Conservation (phyloP, 306 rosid genomes). For the Castanea mollissima region DNA sequence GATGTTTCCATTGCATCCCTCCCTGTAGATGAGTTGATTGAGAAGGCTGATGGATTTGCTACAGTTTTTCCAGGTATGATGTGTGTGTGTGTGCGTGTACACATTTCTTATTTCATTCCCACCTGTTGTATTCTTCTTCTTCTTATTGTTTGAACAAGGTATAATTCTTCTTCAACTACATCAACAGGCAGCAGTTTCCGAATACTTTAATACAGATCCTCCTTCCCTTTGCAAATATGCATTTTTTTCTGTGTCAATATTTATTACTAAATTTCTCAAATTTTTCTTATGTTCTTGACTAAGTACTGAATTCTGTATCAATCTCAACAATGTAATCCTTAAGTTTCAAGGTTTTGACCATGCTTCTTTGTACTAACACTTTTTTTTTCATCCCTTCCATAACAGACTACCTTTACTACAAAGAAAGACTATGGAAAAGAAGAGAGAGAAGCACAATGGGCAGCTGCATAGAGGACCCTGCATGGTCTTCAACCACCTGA, state of each 20-base stretch:
- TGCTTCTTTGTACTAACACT: slow-evolving; percentile 19
- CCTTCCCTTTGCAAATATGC: neutral
- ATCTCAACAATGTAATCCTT: neutral
- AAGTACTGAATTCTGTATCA: neutral
- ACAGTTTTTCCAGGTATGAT: slow-evolving; percentile 90
- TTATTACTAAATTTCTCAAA: slow-evolving; percentile 9
- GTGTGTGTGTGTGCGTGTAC: neutral
- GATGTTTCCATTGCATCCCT: slow-evolving; percentile 66
- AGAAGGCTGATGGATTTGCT: slow-evolving; percentile 98
- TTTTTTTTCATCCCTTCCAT: slow-evolving; percentile 10
- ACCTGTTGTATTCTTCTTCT: neutral
- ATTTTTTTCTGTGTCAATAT: neutral
- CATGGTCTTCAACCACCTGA: slow-evolving; percentile 99
- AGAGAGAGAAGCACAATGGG: slow-evolving; percentile 99
- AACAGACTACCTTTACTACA: slow-evolving; percentile 95
- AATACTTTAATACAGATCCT: neutral
- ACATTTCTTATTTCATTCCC: neutral
- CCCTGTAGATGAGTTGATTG: slow-evolving; percentile 97
- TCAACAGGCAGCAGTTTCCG: neutral
- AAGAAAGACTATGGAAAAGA: slow-evolving; percentile 98
- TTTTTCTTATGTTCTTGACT: neutral
- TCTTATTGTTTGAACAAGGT: neutral
- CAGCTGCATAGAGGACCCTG: slow-evolving; percentile 90
- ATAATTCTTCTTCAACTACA: neutral
- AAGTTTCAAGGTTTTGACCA: slow-evolving; percentile 1